Conservation (phyloP, 176 grass and related monocot genomes). For the Rhynchospora pubera region DNA sequence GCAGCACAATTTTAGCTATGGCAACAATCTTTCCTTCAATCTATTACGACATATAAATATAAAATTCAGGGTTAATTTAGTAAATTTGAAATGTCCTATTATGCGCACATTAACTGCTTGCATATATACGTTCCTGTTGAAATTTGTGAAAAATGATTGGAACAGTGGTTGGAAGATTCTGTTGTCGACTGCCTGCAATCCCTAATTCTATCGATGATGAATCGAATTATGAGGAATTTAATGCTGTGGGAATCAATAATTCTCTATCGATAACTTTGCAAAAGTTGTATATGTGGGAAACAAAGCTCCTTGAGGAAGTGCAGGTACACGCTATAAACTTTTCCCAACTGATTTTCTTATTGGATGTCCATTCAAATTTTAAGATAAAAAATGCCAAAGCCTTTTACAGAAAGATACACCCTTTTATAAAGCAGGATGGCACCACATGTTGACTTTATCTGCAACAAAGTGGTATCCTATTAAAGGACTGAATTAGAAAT, state of each 20-base stretch:
- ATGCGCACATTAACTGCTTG: constrained; percentile 32
- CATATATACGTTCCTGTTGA: background rate
- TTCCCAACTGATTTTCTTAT: background rate
- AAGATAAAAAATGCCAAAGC: background rate
- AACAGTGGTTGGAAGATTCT: constrained; percentile 33
- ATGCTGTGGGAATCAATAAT: constrained; percentile 33
- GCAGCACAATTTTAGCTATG: background rate
- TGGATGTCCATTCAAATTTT: constrained; percentile 7
- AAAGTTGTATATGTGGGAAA: constrained; percentile 86
- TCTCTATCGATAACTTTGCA: constrained; percentile 59
- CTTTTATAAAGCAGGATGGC: constrained; percentile 10
- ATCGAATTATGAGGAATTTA: constrained; percentile 33
- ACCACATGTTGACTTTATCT: constrained; percentile 15
- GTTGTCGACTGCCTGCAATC: constrained; percentile 29
- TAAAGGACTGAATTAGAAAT: constrained; percentile 2
- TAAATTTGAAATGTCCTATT: constrained; percentile 28
- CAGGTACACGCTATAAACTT: constrained; percentile 38
- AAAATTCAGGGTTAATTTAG: background rate
- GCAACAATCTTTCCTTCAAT: background rate
- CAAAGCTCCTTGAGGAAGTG: constrained; percentile 77
- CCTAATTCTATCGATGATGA: constrained; percentile 12
- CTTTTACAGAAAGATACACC: background rate
- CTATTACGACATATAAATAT: background rate
- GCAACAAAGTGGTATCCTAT: background rate
- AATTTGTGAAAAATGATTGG: background rate